These are phyloP conservation scores for Alternaria triticimaculans DNA, from an alignment of 2,329 filamentous ascomycete species.

Conservation along the genomic window DNA sequence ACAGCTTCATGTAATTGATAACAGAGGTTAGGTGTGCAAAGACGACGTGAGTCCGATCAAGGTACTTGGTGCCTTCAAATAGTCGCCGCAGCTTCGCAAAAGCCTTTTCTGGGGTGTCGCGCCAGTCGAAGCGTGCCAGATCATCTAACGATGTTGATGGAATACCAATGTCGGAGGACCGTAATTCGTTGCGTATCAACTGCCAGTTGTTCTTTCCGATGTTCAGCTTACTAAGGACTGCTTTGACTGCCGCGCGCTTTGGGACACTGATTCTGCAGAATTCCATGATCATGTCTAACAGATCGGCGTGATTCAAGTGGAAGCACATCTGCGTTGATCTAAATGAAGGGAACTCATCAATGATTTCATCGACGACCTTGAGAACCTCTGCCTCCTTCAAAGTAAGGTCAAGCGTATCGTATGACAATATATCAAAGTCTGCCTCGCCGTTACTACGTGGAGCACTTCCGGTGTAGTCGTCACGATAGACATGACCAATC, in stretches of 20 bases:
- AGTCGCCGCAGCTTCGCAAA: conserved; percentile 67
- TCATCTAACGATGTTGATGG: conserved; percentile 91
- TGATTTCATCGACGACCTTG: conserved; percentile 92
- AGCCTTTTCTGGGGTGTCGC: conserved; percentile 75
- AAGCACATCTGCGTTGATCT: conserved; percentile 80
- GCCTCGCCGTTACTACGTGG: conserved; percentile 86
- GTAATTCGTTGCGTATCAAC: conserved; percentile 80
- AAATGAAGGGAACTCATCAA: conserved; percentile 79
- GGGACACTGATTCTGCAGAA: conserved; percentile 78
- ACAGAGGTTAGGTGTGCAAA: conserved; percentile 83
- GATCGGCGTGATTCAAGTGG: conserved; percentile 84
- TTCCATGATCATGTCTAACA: conserved; percentile 88
- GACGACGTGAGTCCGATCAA: conserved; percentile 59
- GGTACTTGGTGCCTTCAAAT: conserved; percentile 61
- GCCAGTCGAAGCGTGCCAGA: conserved; percentile 87
- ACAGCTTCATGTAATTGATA: conserved; percentile 74
- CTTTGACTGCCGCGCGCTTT: conserved; percentile 75
- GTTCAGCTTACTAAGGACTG: conserved; percentile 85
- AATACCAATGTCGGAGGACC: conserved; percentile 80
- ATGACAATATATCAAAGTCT: conserved; percentile 94
- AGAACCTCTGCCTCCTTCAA: conserved; percentile 92
- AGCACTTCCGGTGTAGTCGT: conserved; percentile 78
- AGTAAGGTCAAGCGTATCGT: conserved; percentile 79
- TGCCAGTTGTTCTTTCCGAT: conserved; percentile 81
- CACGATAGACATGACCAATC: conserved; percentile 87